Percentiles rank a stretch among this genome's conserved stretches.
Conservation (phyloP, 116 monocot species). For the Trichopus zeylanicus region DNA sequence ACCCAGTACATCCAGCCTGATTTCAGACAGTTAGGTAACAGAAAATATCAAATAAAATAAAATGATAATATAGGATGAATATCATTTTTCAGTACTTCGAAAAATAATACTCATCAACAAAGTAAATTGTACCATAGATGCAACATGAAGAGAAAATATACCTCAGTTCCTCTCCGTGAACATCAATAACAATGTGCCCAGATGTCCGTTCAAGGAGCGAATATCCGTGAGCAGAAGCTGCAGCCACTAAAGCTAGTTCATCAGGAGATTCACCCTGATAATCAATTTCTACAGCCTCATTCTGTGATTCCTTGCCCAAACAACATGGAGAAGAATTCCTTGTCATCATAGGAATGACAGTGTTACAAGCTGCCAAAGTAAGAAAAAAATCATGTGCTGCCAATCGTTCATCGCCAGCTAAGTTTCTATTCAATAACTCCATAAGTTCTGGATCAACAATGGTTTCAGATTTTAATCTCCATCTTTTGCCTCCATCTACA, state of each 20-base stretch:
- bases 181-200: slow-evolving; percentile 83
- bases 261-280: slow-evolving; percentile 98
- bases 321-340: slow-evolving; percentile 26
- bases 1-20: slow-evolving; percentile 92
- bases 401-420: slow-evolving; percentile 54
- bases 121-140: background rate
- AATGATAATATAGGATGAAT: too few relatives aligned
- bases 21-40: slow-evolving; percentile 4
- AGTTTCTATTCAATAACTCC: slow-evolving; percentile 40
- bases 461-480: slow-evolving; percentile 47
- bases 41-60: background rate
- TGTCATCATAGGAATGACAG: slow-evolving; percentile 69
- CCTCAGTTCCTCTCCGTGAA: slow-evolving; percentile 74
- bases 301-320: slow-evolving; percentile 16
- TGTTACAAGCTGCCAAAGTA: slow-evolving; percentile 84
- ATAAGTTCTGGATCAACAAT: slow-evolving; percentile 55
- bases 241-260: slow-evolving; percentile 88
- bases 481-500: slow-evolving; percentile 18
- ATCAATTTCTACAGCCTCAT: slow-evolving; percentile 44
- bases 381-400: slow-evolving; percentile 87
- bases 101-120: background rate
- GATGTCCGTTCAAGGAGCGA: slow-evolving; percentile 85
- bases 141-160: slow-evolving; percentile 7
- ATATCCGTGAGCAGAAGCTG: slow-evolving; percentile 80
- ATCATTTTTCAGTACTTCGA: too few relatives aligned